Base-by-base conservation (phyloP, 495 filamentous ascomycete genomes). In the Penicillium crystallinum region DNA sequence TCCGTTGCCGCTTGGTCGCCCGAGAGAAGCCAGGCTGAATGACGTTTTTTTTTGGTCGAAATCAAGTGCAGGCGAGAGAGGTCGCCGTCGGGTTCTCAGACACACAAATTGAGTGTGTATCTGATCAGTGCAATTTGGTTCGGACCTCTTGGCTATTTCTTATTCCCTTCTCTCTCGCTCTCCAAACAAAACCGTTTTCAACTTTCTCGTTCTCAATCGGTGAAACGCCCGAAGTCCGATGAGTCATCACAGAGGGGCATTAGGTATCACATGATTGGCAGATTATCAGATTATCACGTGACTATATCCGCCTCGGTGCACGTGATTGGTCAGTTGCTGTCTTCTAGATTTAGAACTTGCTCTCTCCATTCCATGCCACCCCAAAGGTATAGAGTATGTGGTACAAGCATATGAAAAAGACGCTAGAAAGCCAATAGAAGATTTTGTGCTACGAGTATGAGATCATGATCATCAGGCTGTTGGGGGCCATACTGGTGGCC, bases 11-110 rank as follows among this genome's bases (percentile, higher is more conserved):
- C 65, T 66, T 54, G 59, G 61, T 63, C 62, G 58, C 53, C 59
- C 63, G 57, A 68, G 51, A 61, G 69, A 66, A 61, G 68, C 70
- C 71, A 75, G 70, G 50, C 69, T 77, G 72, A 53, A 62, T 66
- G 63, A 56, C 54, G 55, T 58, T 54, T 41, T 34, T n/a, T 40
- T 39, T 33, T 37, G 31, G 37, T 49, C 41, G 51, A 48, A 34
- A 52, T 43, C 46, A 11, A n/a, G n/a, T n/a, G n/a, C n/a, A n/a
- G n/a, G n/a, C n/a, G n/a, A n/a, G n/a, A n/a, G n/a, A 35, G 23
- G 29, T 54, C 44, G 27, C 23, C 38, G 4, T 15, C 22, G 29
- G 37, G n/a, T 33, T 45, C 27, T 4, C 42, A 22, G 29, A 33
- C 10, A 45, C n/a, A 9, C 15, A 1, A 0, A 3, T 21, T 45